Conservation (phyloP, 495 filamentous ascomycete genomes). For the Hypoxylon intermedium region DNA sequence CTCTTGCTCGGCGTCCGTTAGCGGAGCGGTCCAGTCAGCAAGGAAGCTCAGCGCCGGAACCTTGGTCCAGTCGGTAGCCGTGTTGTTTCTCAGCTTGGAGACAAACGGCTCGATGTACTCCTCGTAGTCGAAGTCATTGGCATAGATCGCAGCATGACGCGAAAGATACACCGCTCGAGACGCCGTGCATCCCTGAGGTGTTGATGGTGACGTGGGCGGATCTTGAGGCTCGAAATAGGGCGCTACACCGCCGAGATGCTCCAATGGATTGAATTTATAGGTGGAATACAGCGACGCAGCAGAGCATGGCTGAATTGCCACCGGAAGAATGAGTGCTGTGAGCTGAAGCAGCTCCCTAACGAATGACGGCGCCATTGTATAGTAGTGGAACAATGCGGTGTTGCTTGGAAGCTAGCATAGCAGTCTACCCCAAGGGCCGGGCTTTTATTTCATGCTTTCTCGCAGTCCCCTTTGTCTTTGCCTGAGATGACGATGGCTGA, state of each 20-base stretch:
- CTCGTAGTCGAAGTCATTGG: conserved; percentile 58
- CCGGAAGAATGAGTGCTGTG: conserved; percentile 18
- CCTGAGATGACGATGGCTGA: conserved; percentile 11
- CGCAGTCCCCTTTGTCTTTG: neutral
- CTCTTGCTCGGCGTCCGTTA: conserved; percentile 53
- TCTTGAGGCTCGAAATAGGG: conserved; percentile 59
- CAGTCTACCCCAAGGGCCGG: neutral
- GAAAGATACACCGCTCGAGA: conserved; percentile 52
- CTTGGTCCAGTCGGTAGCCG: conserved; percentile 46
- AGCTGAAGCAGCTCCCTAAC: conserved; percentile 28
- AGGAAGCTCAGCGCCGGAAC: conserved; percentile 51
- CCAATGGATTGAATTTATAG: conserved; percentile 55
- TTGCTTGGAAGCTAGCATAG: neutral
- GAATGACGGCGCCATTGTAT: conserved; percentile 26
- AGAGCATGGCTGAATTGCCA: conserved; percentile 18
- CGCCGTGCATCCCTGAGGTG: conserved; percentile 52
- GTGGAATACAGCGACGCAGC: conserved; percentile 42
- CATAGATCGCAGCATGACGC: conserved; percentile 58
- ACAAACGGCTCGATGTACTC: conserved; percentile 56
- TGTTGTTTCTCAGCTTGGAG: conserved; percentile 52
- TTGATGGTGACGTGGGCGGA: conserved; percentile 46
- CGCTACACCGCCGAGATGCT: conserved; percentile 56
- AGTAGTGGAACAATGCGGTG: neutral
- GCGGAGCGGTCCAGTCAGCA: conserved; percentile 48
- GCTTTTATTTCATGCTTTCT: neutral